These are phyloP conservation scores for Backusella psychrophila DNA, from an alignment of 192 early-diverging fungal genomes.

Conservation along the genomic window DNA sequence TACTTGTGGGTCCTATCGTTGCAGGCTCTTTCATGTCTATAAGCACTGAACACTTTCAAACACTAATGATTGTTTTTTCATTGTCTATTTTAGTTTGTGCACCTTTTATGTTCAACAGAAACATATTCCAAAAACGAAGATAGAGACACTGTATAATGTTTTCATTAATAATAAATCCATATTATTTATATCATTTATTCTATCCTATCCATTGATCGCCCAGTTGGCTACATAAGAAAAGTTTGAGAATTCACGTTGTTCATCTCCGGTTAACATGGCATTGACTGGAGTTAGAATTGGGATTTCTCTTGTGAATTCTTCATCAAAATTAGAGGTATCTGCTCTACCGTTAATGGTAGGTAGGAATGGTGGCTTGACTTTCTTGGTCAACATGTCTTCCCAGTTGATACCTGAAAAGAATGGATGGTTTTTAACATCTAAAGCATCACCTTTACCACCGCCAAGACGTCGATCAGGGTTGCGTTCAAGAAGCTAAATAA, in stretches of 20 bases:
- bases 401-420: constrained; percentile 78
- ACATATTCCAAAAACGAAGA: neutral
- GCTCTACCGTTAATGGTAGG: constrained; percentile 66
- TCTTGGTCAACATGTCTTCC: constrained; percentile 67
- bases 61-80: neutral
- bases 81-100: neutral
- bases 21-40: neutral
- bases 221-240: constrained; percentile 90
- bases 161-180: neutral
- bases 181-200: neutral
- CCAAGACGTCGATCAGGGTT: constrained; percentile 68
- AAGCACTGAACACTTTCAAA: neutral
- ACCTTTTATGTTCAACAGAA: neutral
- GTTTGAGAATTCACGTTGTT: constrained; percentile 87
- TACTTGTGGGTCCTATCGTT: neutral
- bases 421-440: constrained; percentile 71
- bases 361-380: constrained; percentile 65
- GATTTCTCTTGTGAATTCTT: constrained; percentile 89
- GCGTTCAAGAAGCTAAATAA: constrained; percentile 67
- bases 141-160: neutral
- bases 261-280: constrained; percentile 73
- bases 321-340: constrained; percentile 96
- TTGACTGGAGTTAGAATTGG: constrained; percentile 88
- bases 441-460: constrained; percentile 55
- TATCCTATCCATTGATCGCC: constrained; percentile 42